Evolutionary conservation across 2,329 filamentous ascomycete genomes (phyloP).

Genomic region (Hymenoscyphus repandus): DNA sequence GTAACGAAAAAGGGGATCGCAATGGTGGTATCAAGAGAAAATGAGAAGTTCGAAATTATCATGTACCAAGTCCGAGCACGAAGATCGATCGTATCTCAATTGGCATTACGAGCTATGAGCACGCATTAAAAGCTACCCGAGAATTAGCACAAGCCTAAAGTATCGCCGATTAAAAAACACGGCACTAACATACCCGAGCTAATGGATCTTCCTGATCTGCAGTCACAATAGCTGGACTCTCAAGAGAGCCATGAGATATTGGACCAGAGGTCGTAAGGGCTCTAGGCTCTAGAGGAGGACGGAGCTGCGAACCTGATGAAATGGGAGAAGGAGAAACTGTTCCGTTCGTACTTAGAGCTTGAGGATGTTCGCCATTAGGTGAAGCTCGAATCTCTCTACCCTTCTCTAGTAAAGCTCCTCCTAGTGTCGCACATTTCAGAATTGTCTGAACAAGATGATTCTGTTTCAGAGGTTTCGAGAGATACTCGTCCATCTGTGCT

Average conservation of each 20-base stretch:
- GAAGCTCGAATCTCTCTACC: slow-evolving; percentile 51
- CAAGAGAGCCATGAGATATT: slow-evolving; percentile 47
- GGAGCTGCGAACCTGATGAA: slow-evolving; percentile 21
- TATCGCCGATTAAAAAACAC: background rate
- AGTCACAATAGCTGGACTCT: slow-evolving; percentile 59
- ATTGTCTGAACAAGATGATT: slow-evolving; percentile 98
- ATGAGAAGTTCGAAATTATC: background rate
- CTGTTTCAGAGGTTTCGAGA: slow-evolving; percentile 93
- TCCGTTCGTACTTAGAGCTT: slow-evolving; percentile 16
- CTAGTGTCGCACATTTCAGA: slow-evolving; percentile 89
- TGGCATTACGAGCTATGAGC: slow-evolving; percentile 26
- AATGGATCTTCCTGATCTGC: slow-evolving; percentile 52
- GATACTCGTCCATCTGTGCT: slow-evolving; percentile 98
- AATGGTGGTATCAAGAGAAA: slow-evolving; percentile 18
- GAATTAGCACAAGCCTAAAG: slow-evolving; percentile 1
- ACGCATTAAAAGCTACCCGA: slow-evolving; percentile 30
- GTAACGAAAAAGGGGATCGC: slow-evolving; percentile 9
- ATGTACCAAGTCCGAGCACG: slow-evolving; percentile 1
- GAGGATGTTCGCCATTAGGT: slow-evolving; percentile 26
- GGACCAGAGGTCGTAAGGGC: slow-evolving; percentile 66
- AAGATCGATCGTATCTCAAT: slow-evolving; percentile 1
- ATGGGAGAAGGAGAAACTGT: slow-evolving; percentile 12
- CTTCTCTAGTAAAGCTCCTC: slow-evolving; percentile 75
- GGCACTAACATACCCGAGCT: slow-evolving; percentile 26
- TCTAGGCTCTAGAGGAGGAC: slow-evolving; percentile 55